phyloP scores from a whole-genome alignment of 768 basidiomycete species.

The Dentipellis sp. region DNA sequence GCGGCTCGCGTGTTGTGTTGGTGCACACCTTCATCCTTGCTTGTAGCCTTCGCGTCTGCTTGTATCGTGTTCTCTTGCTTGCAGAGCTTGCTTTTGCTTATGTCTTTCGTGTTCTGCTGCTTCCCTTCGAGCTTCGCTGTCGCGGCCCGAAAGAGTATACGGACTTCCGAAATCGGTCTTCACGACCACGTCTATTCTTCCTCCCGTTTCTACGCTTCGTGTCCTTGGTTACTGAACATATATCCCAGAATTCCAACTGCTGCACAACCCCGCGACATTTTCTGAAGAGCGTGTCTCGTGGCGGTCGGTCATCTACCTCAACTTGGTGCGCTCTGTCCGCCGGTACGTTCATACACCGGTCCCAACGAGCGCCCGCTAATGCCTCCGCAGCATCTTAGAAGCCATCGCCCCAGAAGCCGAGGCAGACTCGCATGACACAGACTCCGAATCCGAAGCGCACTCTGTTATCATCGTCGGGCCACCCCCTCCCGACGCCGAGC shows the following conservation, averaged over 20 bases:
- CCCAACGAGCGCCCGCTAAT: slow-evolving; percentile 1
- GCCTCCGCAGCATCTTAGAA: slow-evolving; percentile 54
- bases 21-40: too few relatives aligned
- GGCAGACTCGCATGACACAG: slow-evolving; percentile 37
- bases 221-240: neutral
- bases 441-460: slow-evolving; percentile 32
- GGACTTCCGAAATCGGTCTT: too few relatives aligned
- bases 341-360: slow-evolving; percentile 33
- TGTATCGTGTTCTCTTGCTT: too few relatives aligned
- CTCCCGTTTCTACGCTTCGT: neutral
- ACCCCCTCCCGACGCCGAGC: slow-evolving; percentile 39
- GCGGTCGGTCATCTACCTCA: slow-evolving; percentile 84
- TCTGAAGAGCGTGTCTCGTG: slow-evolving; percentile 75
- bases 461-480: slow-evolving; percentile 33
- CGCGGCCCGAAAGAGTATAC: too few relatives aligned
- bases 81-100: too few relatives aligned
- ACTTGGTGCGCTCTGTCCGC: slow-evolving; percentile 74
- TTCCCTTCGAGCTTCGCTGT: too few relatives aligned
- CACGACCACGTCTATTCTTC: neutral
- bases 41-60: too few relatives aligned
- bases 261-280: slow-evolving; percentile 71
- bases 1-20: too few relatives aligned
- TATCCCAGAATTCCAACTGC: slow-evolving; percentile 66
- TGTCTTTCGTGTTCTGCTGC: too few relatives aligned
- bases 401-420: slow-evolving; percentile 61